A percentile compares a stretch with the other conserved stretches of the same genome.
Evolutionary conservation across 2,329 filamentous ascomycete genomes (phyloP).

Genomic region (Sclerotinia trifoliorum): DNA sequence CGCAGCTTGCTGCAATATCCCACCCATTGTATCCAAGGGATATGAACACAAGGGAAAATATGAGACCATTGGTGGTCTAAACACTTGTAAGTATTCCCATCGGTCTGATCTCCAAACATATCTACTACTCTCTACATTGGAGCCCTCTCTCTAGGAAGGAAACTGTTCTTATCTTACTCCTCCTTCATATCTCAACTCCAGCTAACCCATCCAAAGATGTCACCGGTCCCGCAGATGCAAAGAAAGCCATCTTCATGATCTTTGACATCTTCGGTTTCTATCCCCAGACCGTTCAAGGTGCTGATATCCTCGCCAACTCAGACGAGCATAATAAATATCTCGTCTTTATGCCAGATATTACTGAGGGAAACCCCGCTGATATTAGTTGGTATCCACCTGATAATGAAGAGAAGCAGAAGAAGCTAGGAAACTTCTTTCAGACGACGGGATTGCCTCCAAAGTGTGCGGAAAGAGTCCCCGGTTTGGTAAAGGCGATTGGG

Average conservation of each 20-base stretch:
- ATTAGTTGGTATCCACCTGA: conserved; percentile 54
- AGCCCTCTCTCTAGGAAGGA: not conserved
- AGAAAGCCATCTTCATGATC: conserved; percentile 60
- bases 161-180: not conserved
- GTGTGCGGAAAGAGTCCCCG: conserved; percentile 51
- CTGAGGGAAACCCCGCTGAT: conserved; percentile 59
- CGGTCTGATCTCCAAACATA: not conserved
- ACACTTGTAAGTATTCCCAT: conserved; percentile 47
- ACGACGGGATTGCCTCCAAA: conserved; percentile 33
- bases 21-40: conserved; percentile 55
- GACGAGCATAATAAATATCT: conserved; percentile 64
- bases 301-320: conserved; percentile 61
- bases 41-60: conserved; percentile 58
- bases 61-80: conserved; percentile 54
- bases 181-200: not conserved
- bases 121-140: not conserved
- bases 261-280: conserved; percentile 69
- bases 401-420: conserved; percentile 61
- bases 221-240: conserved; percentile 47
- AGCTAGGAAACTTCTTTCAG: conserved; percentile 57
- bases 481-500: conserved; percentile 48
- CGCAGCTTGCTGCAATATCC: conserved; percentile 57
- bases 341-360: conserved; percentile 91
- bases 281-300: conserved; percentile 67
- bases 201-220: conserved; percentile 40